Percentiles rank a stretch among this genome's conserved stretches.
phyloP scores from a whole-genome alignment of 768 basidiomycete genomes.

The Ephemerocybe angulata region DNA sequence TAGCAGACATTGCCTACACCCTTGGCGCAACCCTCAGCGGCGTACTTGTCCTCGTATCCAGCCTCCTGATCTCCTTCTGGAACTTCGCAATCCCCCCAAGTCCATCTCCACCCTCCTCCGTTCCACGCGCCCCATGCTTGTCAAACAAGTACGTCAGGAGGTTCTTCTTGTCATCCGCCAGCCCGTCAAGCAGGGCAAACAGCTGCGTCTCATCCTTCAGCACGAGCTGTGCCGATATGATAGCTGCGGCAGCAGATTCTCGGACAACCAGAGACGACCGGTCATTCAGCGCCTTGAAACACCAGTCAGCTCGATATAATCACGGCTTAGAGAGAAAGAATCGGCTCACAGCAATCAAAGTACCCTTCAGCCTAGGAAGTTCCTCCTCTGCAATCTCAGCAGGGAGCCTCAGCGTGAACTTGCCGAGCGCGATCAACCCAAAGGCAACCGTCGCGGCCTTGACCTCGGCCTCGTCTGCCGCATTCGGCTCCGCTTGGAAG shows the following conservation, averaged over 20 bases:
- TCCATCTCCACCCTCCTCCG: constrained; percentile 15
- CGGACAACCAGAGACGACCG: constrained; percentile 71
- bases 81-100: constrained; percentile 59
- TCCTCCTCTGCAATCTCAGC: constrained; percentile 86
- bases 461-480: constrained; percentile 41
- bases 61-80: constrained; percentile 74
- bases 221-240: constrained; percentile 81
- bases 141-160: constrained; percentile 86
- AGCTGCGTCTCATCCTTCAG: constrained; percentile 80
- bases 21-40: constrained; percentile 46
- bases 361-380: constrained; percentile 68
- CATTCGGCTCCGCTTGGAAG: constrained; percentile 54
- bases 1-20: too few relatives aligned
- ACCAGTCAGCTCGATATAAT: neutral
- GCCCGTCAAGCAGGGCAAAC: constrained; percentile 73
- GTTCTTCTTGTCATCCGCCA: constrained; percentile 90
- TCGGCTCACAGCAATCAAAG: constrained; percentile 60
- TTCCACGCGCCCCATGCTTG: constrained; percentile 73
- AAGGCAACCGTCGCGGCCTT: constrained; percentile 74
- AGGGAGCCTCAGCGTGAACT: constrained; percentile 77
- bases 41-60: constrained; percentile 77
- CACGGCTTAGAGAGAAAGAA: neutral
- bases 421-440: constrained; percentile 78
- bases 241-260: constrained; percentile 77
- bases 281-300: constrained; percentile 63